A percentile compares a stretch with the other conserved stretches of the same genome.
Conservation (phyloP, 441 rosid species). For the Brassica hybrid region DNA sequence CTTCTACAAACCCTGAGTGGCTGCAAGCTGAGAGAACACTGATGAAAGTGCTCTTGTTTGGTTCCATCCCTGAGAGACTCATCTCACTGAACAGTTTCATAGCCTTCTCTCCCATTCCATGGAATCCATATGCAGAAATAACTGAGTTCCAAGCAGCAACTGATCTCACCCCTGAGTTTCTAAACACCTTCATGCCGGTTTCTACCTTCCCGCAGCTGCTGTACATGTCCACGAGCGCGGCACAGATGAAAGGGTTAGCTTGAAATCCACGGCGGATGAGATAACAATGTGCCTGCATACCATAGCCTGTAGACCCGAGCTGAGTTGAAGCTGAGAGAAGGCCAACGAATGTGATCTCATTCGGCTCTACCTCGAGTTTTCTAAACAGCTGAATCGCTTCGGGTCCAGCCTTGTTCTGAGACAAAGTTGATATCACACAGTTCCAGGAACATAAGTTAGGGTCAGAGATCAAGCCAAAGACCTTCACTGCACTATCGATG, state of each 20-base stretch:
- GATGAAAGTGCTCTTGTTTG: neutral
- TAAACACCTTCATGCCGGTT: constrained; percentile 46
- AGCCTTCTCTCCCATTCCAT: constrained; percentile 55
- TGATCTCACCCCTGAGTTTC: constrained; percentile 43
- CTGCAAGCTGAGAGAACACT: neutral
- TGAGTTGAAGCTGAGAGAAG: constrained; percentile 61
- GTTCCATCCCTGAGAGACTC: constrained; percentile 14
- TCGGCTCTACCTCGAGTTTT: constrained; percentile 48
- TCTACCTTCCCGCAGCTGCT: constrained; percentile 58
- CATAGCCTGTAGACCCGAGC: constrained; percentile 49
- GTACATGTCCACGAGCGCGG: constrained; percentile 62
- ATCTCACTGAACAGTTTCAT: constrained; percentile 53
- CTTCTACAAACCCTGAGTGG: neutral
- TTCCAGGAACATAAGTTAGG: constrained; percentile 70
- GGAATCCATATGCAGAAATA: constrained; percentile 60
- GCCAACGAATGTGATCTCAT: constrained; percentile 61
- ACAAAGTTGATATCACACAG: constrained; percentile 64
- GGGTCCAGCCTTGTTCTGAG: constrained; percentile 57
- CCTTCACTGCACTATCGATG: constrained; percentile 48
- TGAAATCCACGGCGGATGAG: constrained; percentile 47
- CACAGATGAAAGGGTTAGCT: constrained; percentile 48
- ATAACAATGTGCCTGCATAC: constrained; percentile 52
- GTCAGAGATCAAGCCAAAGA: constrained; percentile 47
- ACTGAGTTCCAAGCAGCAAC: constrained; percentile 55
- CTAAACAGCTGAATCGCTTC: constrained; percentile 53